A percentile compares a stretch with the other conserved stretches of the same genome.
Conservation (phyloP, 202 grass and related monocot genomes). For the Cymbopogon flexuosus region DNA sequence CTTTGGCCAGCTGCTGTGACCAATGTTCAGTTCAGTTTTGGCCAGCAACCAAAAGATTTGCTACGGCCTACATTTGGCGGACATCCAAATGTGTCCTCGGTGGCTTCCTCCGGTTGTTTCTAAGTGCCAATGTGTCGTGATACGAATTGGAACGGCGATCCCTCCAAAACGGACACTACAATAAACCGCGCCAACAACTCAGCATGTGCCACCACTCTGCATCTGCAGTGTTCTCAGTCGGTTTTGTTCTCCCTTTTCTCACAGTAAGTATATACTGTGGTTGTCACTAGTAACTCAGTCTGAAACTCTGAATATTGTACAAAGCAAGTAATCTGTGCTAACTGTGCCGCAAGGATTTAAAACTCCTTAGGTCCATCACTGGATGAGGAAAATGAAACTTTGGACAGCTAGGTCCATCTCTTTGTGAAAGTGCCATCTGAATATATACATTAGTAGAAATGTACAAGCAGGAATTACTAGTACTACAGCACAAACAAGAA, state of each 20-base stretch:
- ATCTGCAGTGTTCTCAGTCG: not conserved
- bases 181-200: conserved; percentile 42
- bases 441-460: not conserved
- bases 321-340: not conserved
- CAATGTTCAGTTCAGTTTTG: not conserved
- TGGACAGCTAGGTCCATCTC: not conserved
- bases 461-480: not conserved
- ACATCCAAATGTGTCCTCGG: not conserved
- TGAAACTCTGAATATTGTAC: not conserved
- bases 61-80: not conserved
- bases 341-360: no score
- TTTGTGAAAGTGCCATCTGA: not conserved
- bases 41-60: not conserved
- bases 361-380: not conserved
- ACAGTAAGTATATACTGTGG: not conserved
- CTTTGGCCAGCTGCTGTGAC: not conserved
- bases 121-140: not conserved
- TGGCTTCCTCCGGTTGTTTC: not conserved
- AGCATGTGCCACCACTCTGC: conserved; percentile 21
- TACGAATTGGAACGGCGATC: conserved; percentile 17
- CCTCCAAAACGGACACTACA: conserved; percentile 28
- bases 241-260: not conserved
- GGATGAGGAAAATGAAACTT: not conserved
- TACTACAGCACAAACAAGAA: not conserved
- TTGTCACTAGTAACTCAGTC: not conserved